These are phyloP conservation scores for Durotheca rogersii DNA, from an alignment of 495 filamentous ascomycete species.

Conservation along the genomic window DNA sequence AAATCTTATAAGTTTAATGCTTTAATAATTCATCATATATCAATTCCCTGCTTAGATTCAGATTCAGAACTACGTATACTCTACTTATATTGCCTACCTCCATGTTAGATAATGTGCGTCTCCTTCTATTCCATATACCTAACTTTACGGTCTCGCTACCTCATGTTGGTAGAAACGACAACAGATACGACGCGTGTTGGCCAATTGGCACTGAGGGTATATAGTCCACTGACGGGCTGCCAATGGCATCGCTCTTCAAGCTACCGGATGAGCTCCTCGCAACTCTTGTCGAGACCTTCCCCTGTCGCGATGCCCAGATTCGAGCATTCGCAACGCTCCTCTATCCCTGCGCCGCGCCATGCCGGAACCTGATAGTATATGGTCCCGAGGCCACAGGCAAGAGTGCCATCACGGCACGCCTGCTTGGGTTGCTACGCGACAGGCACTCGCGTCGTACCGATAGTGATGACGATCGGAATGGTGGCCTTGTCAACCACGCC, in stretches of 20 bases:
- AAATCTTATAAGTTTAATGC: too few species aligned
- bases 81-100: too few species aligned
- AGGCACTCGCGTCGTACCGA: slow-evolving; percentile 2
- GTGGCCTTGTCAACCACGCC: slow-evolving; percentile 54
- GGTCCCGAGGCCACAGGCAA: slow-evolving; percentile 95
- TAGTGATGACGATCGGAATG: not conserved
- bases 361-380: slow-evolving; percentile 69
- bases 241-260: slow-evolving; percentile 41
- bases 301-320: slow-evolving; percentile 66
- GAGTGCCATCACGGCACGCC: slow-evolving; percentile 62
- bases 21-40: too few species aligned
- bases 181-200: too few species aligned
- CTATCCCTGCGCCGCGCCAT: slow-evolving; percentile 48
- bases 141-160: too few species aligned
- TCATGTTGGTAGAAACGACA: too few species aligned
- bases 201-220: too few species aligned
- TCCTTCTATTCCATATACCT: too few species aligned
- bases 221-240: not conserved
- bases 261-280: slow-evolving; percentile 55
- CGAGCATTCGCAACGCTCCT: slow-evolving; percentile 63
- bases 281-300: slow-evolving; percentile 51
- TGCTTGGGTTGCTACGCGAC: slow-evolving; percentile 48
- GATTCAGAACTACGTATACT: too few species aligned
- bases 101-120: too few species aligned
- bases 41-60: too few species aligned